Percentiles rank a stretch among this genome's conserved stretches.
phyloP scores from a whole-genome alignment of 1,284 basidiomycete genomes.

The Cryptococcus jaspeensis region DNA sequence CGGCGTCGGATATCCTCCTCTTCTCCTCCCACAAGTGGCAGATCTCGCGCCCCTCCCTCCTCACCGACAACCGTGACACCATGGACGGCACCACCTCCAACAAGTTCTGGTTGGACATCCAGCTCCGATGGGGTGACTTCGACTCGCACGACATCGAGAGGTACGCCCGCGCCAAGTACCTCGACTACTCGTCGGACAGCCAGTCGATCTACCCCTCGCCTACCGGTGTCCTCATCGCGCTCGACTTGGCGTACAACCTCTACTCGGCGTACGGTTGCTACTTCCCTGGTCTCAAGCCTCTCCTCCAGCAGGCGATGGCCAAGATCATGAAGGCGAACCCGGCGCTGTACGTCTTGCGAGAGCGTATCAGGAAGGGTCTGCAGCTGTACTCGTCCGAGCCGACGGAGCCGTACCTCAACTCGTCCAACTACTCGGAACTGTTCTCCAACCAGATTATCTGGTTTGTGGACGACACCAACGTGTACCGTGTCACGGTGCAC shows the following conservation, averaged over 20 bases:
- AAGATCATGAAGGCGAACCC: constrained; percentile 88
- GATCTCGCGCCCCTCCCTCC: constrained; percentile 90
- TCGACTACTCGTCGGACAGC: constrained; percentile 76
- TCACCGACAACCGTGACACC: constrained; percentile 94
- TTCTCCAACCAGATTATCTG: constrained; percentile 99
- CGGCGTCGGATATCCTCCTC: constrained; percentile 87
- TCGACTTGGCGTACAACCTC: constrained; percentile 94
- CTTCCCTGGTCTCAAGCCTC: constrained; percentile 98
- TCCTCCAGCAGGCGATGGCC: constrained; percentile 98
- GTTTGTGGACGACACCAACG: constrained; percentile 99
- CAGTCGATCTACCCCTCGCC: constrained; percentile 99
- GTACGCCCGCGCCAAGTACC: constrained; percentile 95
- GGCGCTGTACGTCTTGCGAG: constrained; percentile 94
- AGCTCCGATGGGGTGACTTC: constrained; percentile 98
- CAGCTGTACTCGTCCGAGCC: constrained; percentile 99
- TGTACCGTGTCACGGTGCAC: constrained; percentile 99
- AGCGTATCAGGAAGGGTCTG: constrained; percentile 97
- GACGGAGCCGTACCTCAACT: constrained; percentile 96
- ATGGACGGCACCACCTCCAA: constrained; percentile 95
- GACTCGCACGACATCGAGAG: constrained; percentile 98
- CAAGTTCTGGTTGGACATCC: constrained; percentile 99
- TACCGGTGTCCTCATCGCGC: constrained; percentile 96
- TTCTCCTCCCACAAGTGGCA: constrained; percentile 99
- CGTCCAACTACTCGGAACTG: constrained; percentile 85
- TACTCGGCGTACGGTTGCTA: constrained; percentile 99